Evolutionary conservation across 1,284 basidiomycete genomes (phyloP).

Genomic region (Ceratobasidium sp.): DNA sequence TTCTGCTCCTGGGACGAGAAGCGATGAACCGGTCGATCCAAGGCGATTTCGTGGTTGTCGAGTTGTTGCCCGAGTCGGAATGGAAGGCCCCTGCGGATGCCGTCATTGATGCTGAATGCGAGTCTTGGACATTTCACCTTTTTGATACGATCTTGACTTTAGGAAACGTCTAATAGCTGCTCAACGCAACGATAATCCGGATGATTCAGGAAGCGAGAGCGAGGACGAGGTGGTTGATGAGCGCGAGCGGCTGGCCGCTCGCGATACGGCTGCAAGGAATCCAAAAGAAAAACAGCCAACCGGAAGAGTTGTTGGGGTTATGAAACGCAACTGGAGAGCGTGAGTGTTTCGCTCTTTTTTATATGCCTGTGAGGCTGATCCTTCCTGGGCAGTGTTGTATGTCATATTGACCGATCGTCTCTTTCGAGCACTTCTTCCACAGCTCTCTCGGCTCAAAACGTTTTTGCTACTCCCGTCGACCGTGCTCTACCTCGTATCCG

Average conservation of each 20-base stretch:
- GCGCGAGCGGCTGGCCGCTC: slow-evolving; percentile 14
- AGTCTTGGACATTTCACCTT: slow-evolving; percentile 45
- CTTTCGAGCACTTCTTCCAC: slow-evolving; percentile 80
- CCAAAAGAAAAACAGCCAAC: slow-evolving; percentile 75
- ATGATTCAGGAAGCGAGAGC: slow-evolving; percentile 67
- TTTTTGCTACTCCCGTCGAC: slow-evolving; percentile 95
- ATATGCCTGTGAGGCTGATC: background rate
- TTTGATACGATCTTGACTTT: background rate
- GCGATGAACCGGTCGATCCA: slow-evolving; percentile 96
- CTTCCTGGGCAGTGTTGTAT: slow-evolving; percentile 68
- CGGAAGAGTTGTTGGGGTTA: slow-evolving; percentile 88
- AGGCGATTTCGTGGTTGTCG: slow-evolving; percentile 92
- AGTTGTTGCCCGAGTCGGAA: slow-evolving; percentile 85
- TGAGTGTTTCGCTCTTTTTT: slow-evolving; percentile 53
- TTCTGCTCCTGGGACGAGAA: slow-evolving; percentile 87
- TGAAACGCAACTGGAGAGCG: slow-evolving; percentile 96
- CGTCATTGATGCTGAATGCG: slow-evolving; percentile 91
- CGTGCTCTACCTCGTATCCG: slow-evolving; percentile 93
- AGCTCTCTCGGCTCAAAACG: slow-evolving; percentile 87
- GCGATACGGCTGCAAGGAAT: slow-evolving; percentile 47
- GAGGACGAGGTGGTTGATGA: slow-evolving; percentile 54
- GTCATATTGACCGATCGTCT: slow-evolving; percentile 91
- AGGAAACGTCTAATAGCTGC: slow-evolving; percentile 62
- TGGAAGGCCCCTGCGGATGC: slow-evolving; percentile 95
- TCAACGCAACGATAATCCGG: slow-evolving; percentile 89